phyloP scores from a whole-genome alignment of 768 basidiomycete species.

The Phlegmacium glaucopus region DNA sequence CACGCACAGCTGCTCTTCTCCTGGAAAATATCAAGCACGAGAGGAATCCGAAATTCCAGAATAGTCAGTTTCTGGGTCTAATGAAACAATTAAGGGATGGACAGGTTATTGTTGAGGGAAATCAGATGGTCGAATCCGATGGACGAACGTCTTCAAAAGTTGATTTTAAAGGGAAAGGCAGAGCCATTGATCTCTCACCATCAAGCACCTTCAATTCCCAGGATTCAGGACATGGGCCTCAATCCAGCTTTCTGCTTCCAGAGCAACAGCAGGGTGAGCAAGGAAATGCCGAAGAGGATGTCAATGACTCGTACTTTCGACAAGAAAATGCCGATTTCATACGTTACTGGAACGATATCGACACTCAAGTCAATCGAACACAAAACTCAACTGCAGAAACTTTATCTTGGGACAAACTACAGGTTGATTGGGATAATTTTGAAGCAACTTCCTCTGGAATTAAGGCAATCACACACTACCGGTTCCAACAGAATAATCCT shows the following conservation, averaged over 20 bases:
- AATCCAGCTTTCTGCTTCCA: not conserved
- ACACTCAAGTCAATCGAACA: conserved; percentile 25
- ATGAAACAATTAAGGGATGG: conserved; percentile 86
- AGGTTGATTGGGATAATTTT: conserved; percentile 77
- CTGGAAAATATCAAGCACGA: conserved; percentile 74
- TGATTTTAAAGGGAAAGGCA: conserved; percentile 71
- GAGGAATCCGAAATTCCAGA: conserved; percentile 79
- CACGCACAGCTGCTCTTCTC: conserved; percentile 74
- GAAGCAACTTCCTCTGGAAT: conserved; percentile 73
- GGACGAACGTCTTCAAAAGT: conserved; percentile 24
- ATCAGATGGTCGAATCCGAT: conserved; percentile 65
- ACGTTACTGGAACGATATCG: conserved; percentile 58
- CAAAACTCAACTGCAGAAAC: conserved; percentile 23
- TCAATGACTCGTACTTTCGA: conserved; percentile 66
- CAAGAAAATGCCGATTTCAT: conserved; percentile 69
- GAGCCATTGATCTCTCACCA: conserved; percentile 30
- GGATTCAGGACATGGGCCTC: not conserved
- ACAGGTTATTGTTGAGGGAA: conserved; percentile 73
- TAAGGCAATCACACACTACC: conserved; percentile 52
- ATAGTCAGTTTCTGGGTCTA: conserved; percentile 79
- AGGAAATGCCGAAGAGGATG: conserved; percentile 31
- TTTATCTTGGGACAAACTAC: conserved; percentile 60
- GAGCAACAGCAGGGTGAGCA: conserved; percentile 2
- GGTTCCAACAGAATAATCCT: conserved; percentile 77
- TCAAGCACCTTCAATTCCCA: conserved; percentile 4